Evolutionary conservation across 2,329 filamentous ascomycete genomes (phyloP), one percentile per base, ranked within the genome.

Genomic region (Diaporthe amygdali): DNA sequence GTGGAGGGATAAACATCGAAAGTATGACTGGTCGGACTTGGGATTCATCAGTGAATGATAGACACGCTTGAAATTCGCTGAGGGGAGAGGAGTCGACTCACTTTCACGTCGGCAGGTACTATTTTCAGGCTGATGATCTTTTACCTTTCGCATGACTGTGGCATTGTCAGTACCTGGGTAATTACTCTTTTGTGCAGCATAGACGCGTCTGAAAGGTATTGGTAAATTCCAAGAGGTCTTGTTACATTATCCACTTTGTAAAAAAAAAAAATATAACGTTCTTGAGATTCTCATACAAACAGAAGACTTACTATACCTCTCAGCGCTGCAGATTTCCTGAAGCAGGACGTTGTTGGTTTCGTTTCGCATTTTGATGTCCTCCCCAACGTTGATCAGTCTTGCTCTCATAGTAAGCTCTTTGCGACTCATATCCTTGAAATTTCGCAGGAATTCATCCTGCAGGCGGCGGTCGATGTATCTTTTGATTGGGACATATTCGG

Each of bases 321-420:
- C 66, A 2, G 51, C 49, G 6, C 17, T 32, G 44, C 70, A 41
- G 25, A 71, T 69, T 32, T 69, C 49, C n/a, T 37, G 17, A 25
- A 69, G 17, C 2, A 69, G 10, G 14, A 51, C 15, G 25, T 39
- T 39, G 39, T 71, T 71, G 22, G 51, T 56, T 20, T 34, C 20
- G 44, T 71, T 63, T 10, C 41, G 68, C 56, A 66, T 37, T 32
- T 49, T 61, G 30, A 71, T 41, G 25, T 69, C 49, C 37, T 51
- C 44, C 7, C 41, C 32, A 15, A 49, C 22, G 12, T 55, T 22
- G 20, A 49, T 20, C 14, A 71, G 44, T 41, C 22, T 47, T 14
- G 39, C 55, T 20, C 22, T 39, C 32, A 54, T 47, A 20, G 47
- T 55, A 15, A 46, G n/a, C 55, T 69, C 34, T 34, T 56, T 6